Base-by-base conservation (phyloP, 805 yeast genomes). In the Barnettozyma californica region DNA sequence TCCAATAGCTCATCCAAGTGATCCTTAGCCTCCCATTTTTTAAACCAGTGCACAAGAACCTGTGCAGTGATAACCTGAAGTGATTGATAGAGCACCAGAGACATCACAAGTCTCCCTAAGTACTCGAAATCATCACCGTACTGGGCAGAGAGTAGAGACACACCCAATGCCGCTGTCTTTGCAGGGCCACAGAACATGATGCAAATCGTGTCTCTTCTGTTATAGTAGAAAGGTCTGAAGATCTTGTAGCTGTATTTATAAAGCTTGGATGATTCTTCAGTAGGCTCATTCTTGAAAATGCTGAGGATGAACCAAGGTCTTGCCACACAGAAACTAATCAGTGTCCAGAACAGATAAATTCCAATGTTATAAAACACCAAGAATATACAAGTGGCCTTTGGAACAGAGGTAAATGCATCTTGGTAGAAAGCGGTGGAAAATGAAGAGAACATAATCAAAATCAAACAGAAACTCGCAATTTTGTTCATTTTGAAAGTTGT, bases 141-240 rank as follows among this genome's bases (percentile, higher is more conserved):
- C 63, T 86, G 92, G 0, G 92, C 79, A 1, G 90, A 74, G n/a
- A 85, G 74, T 44, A 89, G 70, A 1, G 95, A 85, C 4, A 89
- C 95, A 34, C 96, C 97, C 45, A 89, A 70, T 0, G 96, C 96
- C 0, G 95, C 96, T 1, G 96, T 89, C 65, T 89, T 90, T 2
- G 97, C 96, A 5, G 95, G 92, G 10, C 95, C 96, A 66, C 96
- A 87, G 50, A 88, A 74, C 84, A 89, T 77, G 44, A 90, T 76
- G 11, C 91, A 75, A 33, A 87, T 87, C 0, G 96, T 79, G 59
- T 90, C 96, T 45, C 70, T 65, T 55, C 83, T 77, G 57, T 74
- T 73, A 65, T 85, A 85, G 65, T 84, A 85, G 58, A 86, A 87
- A 1, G 92, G 92, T 47, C 73, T 65, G 47, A 68, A 67, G 10